A percentile compares a stretch with the other conserved stretches of the same genome.
These are phyloP conservation scores for Puccinia triticina DNA, from an alignment of 1,284 basidiomycete genomes.

Conservation along the genomic window DNA sequence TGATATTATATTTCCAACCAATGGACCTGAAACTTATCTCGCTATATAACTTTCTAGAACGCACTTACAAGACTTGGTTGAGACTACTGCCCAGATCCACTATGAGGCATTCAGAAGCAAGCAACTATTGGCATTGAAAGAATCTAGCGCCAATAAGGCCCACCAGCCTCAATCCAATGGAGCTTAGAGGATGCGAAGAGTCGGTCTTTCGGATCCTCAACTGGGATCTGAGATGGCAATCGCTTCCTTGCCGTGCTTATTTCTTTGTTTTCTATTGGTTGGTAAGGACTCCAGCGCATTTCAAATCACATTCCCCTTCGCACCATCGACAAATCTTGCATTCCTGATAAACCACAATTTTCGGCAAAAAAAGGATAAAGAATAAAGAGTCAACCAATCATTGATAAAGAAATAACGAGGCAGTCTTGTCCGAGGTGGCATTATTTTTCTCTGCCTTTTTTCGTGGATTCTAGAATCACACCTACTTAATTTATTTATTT, in stretches of 20 bases:
- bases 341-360: background rate
- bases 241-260: background rate
- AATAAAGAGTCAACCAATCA: background rate
- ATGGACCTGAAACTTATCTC: background rate
- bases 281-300: background rate
- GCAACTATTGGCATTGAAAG: conserved; percentile 90
- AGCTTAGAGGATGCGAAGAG: background rate
- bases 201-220: background rate
- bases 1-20: background rate
- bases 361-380: background rate
- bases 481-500: conserved; percentile 1
- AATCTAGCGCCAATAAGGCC: conserved; percentile 62
- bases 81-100: conserved; percentile 97
- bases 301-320: background rate
- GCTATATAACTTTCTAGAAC: conserved; percentile 67
- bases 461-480: background rate
- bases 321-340: background rate
- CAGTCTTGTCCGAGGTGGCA: background rate
- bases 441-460: background rate
- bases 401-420: background rate
- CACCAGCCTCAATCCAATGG: conserved; percentile 49
- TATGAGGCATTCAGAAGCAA: conserved; percentile 99
- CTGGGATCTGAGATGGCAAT: background rate
- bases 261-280: background rate
- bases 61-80: conserved; percentile 96